A percentile compares a stretch with the other conserved stretches of the same genome.
phyloP scores from a whole-genome alignment of 2,329 filamentous ascomycete genomes.

The Eutypella sp. region DNA sequence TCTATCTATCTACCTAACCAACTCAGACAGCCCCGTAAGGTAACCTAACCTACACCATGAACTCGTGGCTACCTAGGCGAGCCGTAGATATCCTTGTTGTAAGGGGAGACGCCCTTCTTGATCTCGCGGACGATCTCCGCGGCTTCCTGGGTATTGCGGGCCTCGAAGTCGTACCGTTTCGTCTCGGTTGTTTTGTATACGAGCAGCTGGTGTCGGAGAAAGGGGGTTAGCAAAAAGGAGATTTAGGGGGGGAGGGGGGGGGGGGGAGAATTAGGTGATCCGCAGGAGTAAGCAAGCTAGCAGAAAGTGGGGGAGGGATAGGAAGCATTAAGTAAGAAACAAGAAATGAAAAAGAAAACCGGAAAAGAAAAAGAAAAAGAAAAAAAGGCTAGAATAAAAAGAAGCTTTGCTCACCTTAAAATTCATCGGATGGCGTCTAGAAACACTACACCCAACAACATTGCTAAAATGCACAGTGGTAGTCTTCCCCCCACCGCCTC shows the following conservation, averaged over 20 bases:
- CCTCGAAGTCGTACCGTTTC: conserved; percentile 82
- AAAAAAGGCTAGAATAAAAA: no score
- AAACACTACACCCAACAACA: conserved; percentile 77
- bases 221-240: no score
- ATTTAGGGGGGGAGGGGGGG: no score
- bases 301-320: no score
- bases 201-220: no score
- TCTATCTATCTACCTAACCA: no score
- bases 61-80: neutral
- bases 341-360: neutral
- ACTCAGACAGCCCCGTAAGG: no score
- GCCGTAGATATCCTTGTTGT: conserved; percentile 31
- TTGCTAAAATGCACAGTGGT: conserved; percentile 80
- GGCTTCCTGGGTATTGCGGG: conserved; percentile 66
- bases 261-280: no score
- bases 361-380: no score
- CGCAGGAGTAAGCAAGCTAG: no score
- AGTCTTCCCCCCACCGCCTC: conserved; percentile 60
- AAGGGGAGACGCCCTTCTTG: conserved; percentile 68
- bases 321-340: neutral
- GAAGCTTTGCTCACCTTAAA: no score
- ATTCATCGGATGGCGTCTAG: conserved; percentile 72
- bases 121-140: conserved; percentile 75
- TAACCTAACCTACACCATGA: neutral
- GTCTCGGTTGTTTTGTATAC: conserved; percentile 72